A percentile compares a stretch with the other conserved stretches of the same genome.
Evolutionary conservation across 1,284 basidiomycete species (phyloP).

Genomic region (Pseudozyma thailandica): DNA sequence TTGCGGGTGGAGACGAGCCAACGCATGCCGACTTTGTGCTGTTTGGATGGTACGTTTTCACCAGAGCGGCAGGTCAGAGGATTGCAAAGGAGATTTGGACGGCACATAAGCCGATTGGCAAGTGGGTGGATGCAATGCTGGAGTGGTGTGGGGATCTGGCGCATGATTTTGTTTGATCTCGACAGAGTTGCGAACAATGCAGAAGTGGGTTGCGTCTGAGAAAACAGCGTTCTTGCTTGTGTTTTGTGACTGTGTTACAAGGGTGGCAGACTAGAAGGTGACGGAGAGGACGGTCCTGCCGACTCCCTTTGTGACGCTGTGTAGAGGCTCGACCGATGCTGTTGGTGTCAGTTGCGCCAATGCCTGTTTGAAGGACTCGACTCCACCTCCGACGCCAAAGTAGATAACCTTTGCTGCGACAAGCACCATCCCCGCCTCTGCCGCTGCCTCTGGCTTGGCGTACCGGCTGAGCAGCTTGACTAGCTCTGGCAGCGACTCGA

Average conservation of each 20-base stretch:
- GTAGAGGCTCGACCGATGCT: slow-evolving; percentile 16
- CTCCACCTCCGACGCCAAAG: slow-evolving; percentile 93
- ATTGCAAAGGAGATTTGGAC: slow-evolving; percentile 48
- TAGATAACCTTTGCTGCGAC: slow-evolving; percentile 91
- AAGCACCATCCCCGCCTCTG: slow-evolving; percentile 71
- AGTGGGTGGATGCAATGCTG: slow-evolving; percentile 51
- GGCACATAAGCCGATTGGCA: slow-evolving; percentile 29
- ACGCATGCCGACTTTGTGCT: slow-evolving; percentile 59
- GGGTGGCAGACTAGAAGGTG: slow-evolving; percentile 16
- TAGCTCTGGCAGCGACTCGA: slow-evolving; percentile 77
- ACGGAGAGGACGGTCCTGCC: slow-evolving; percentile 52
- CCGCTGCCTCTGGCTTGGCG: slow-evolving; percentile 1
- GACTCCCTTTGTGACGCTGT: slow-evolving; percentile 46
- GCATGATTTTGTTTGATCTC: slow-evolving; percentile 38
- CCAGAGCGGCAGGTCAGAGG: slow-evolving; percentile 33
- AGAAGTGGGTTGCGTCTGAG: too few species aligned
- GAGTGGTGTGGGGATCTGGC: slow-evolving; percentile 47
- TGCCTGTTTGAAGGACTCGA: slow-evolving; percentile 77
- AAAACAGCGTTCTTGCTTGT: too few species aligned
- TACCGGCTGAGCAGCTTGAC: slow-evolving; percentile 70
- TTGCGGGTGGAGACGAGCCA: slow-evolving; percentile 49
- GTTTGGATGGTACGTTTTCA: slow-evolving; percentile 55
- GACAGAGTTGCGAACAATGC: not conserved
- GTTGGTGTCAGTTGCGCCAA: slow-evolving; percentile 67
- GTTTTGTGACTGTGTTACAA: not conserved